Evolutionary conservation across 2,329 filamentous ascomycete species (phyloP), one percentile per base, ranked within the genome.

Genomic region (Meredithiella fracta): DNA sequence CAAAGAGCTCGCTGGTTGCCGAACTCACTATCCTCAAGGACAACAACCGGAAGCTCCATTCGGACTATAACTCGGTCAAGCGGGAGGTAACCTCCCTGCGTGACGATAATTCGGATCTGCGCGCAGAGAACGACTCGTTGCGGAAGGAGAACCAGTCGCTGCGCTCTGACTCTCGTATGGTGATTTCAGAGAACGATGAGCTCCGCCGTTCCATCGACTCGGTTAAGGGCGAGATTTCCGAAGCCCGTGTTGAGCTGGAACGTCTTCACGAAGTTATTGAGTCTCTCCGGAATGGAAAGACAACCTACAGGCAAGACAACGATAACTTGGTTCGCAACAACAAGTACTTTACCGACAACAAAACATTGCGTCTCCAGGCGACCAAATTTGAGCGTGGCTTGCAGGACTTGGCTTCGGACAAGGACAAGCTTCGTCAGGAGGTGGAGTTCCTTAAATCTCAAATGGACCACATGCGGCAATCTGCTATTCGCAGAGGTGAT

Each of bases 291-390:
- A 66, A 70, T 59, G 72, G 77, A 59, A 75, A 72, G 61, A 63
- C 63, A 1, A 63, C 70, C 7, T 65, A 77, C n/a, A 68, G 68
- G 38, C 67, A 76, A 60, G 75, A 78, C 61, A 75, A 77, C 58
- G 66, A 71, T 34, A 73, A 72, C 60, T 69, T 78, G 22, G 74
- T 75, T 54, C 73, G 72, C 38, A 73, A 76, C 62, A 78, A 78
- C 52, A 73, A 72, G 59, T 77, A 76, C 61, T 77, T 74, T 60
- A 71, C 67, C 56, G 74, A 77, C 62, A 77, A 75, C 66, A 75
- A 75, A 65, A 65, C 69, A 38, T 66, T 75, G 4, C 67, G 67
- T 17, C 68, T 69, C 15, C 71, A 78, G 62, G 77, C 76, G 60
- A 67, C 70, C 23, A 67, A 66, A 54, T 76, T 73, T 58, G 72